phyloP scores from a whole-genome alignment of 2,329 filamentous ascomycete species.

The Corinectria fuckeliana region DNA sequence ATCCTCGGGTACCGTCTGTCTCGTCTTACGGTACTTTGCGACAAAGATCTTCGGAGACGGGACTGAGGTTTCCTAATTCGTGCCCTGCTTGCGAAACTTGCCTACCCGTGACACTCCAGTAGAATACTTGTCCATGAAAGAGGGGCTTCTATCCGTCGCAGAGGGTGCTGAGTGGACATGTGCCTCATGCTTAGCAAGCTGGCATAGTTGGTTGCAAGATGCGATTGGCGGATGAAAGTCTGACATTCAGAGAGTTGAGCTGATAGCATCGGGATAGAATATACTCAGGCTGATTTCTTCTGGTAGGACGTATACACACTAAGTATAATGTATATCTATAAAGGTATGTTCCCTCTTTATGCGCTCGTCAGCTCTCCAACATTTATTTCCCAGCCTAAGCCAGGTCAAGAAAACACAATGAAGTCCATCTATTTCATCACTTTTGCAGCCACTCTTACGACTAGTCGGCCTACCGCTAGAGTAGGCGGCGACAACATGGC shows the following conservation, averaged over 20 bases:
- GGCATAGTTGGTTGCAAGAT: background rate
- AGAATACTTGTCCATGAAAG: background rate
- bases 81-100: background rate
- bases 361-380: too few relatives aligned
- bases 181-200: background rate
- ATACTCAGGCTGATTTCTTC: background rate
- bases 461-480: background rate
- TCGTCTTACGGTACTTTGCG: too few relatives aligned
- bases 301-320: background rate
- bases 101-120: background rate
- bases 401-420: background rate
- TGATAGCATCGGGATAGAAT: background rate
- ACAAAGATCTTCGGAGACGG: background rate
- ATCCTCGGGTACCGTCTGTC: too few relatives aligned
- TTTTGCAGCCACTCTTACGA: background rate
- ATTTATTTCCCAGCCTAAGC: background rate
- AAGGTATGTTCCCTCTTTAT: background rate
- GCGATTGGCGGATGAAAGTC: background rate
- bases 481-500: background rate
- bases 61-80: background rate
- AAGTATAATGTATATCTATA: background rate
- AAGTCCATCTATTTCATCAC: constrained; percentile 2
- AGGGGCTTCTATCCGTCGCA: background rate
- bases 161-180: background rate
- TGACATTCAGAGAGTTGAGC: too few relatives aligned